Conservation (phyloP, 768 basidiomycete genomes). For the Neoboletus brunneissimus region DNA sequence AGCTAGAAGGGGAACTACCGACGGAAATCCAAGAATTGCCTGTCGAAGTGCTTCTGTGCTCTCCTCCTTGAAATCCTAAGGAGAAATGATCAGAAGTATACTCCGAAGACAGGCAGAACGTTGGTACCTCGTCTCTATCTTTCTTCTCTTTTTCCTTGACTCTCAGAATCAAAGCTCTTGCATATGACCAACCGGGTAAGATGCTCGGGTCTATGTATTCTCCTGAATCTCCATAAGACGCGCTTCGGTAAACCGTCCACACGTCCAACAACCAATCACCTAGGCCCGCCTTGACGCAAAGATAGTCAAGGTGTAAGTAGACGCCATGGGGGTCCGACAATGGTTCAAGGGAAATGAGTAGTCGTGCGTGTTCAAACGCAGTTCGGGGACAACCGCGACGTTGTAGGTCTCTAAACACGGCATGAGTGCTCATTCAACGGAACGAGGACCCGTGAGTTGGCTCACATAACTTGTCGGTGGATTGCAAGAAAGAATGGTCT, state of each 20-base stretch:
- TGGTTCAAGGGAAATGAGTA: slow-evolving; percentile 83
- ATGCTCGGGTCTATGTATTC: slow-evolving; percentile 49
- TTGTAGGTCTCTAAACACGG: slow-evolving; percentile 62
- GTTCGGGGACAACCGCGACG: slow-evolving; percentile 89
- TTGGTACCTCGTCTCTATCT: slow-evolving; percentile 38
- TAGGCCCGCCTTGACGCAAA: slow-evolving; percentile 81
- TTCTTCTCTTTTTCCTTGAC: slow-evolving; percentile 45
- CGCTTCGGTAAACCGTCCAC: slow-evolving; percentile 32
- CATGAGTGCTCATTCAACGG: not conserved
- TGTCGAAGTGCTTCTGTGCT: slow-evolving; percentile 69
- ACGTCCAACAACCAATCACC: slow-evolving; percentile 75
- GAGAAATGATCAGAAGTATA: slow-evolving; percentile 1
- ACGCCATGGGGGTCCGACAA: slow-evolving; percentile 87
- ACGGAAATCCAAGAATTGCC: slow-evolving; percentile 77
- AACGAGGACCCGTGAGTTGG: not conserved
- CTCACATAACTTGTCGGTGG: slow-evolving; percentile 79
- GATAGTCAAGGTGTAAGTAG: slow-evolving; percentile 77
- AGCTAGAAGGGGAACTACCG: slow-evolving; percentile 75
- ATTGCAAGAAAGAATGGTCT: slow-evolving; percentile 88
- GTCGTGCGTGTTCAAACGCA: slow-evolving; percentile 86
- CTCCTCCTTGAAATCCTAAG: slow-evolving; percentile 46
- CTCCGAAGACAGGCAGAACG: not conserved
- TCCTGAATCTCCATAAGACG: slow-evolving; percentile 5
- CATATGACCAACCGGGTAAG: slow-evolving; percentile 78
- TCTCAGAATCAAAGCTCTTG: slow-evolving; percentile 65